Evolutionary conservation across 192 early-diverging fungal species (phyloP), one percentile per base, ranked within the genome.

Genomic region (Tieghemiomyces parasiticus): DNA sequence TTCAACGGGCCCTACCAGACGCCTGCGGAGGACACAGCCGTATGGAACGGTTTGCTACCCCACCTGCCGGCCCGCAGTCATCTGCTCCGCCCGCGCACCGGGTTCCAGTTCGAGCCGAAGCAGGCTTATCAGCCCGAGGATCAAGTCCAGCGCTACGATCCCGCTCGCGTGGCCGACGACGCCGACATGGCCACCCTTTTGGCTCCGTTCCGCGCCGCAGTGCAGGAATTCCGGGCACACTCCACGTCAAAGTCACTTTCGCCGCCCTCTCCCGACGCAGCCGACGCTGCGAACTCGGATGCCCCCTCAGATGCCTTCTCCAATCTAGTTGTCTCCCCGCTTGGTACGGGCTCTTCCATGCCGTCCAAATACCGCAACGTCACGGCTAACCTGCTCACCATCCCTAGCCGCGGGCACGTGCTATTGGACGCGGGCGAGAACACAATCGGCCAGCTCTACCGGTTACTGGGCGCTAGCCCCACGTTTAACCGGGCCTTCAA

Each of bases 331-430:
- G 59, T 88, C 31, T 81, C 84, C 6, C 77, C 93, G 3, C 81
- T 98, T 14, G 95, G 95, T 31, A 98, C 95, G 0, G 95, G 90
- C 26, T 87, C 91, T 22, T 80, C 92, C 20, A 68, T 90, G 33
- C 93, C 95, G 3, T 86, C 83, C 26, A 87, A 86, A 60, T 92
- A 89, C 69, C 80, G 95, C 65, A 98, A 98, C 70, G 93, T 97
- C 29, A 88, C 83, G 66, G 76, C 86, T 12, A 95, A 86, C 16
- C 68, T 93, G 13, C 64, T 94, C 31, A 74, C 78, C 26, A 80
- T 84, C 4, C 78, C 79, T 4, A 64, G 67, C 2, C 71, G 75
- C 54, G 83, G 84, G 10, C 75, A 73, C 2, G 74, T 93, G 13
- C 66, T 98, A 19, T 69, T 98, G 38, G 95, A 98, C 72, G 83